Percentiles rank a stretch among this genome's conserved stretches.
phyloP scores from a whole-genome alignment of 768 basidiomycete species.

The Hericium alpestre region DNA sequence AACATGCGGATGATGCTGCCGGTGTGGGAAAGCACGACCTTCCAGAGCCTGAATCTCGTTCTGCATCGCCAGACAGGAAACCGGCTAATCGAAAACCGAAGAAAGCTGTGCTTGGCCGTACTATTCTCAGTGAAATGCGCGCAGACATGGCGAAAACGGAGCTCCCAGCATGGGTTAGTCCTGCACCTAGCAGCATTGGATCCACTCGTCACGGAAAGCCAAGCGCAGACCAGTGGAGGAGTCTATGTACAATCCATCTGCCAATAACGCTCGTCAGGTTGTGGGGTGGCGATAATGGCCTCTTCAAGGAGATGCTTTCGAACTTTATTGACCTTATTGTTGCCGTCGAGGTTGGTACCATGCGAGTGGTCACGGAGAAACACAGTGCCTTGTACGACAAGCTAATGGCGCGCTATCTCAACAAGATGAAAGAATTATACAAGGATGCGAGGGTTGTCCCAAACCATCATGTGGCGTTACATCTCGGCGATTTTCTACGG shows the following conservation, averaged over 20 bases:
- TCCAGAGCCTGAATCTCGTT: too few species aligned
- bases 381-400: constrained; percentile 18
- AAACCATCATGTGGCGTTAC: constrained; percentile 33
- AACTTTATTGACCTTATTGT: constrained; percentile 24
- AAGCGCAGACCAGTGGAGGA: constrained; percentile 17
- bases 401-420: constrained; percentile 24
- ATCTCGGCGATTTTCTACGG: constrained; percentile 22
- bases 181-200: constrained; percentile 10
- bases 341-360: constrained; percentile 23
- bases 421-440: constrained; percentile 20
- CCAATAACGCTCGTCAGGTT: constrained; percentile 13
- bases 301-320: background rate
- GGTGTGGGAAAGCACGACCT: too few species aligned
- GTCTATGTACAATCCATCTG: constrained; percentile 11
- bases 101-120: background rate
- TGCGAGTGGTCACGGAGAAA: constrained; percentile 13
- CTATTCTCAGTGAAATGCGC: constrained; percentile 1
- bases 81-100: background rate
- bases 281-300: constrained; percentile 11
- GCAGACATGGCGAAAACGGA: constrained; percentile 11
- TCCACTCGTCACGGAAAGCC: constrained; percentile 14
- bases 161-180: constrained; percentile 17
- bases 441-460: constrained; percentile 18
- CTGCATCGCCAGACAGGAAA: too few species aligned
- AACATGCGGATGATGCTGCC: too few species aligned